Conservation (phyloP, 2,329 filamentous ascomycete genomes). For the Fusarium succisae region DNA sequence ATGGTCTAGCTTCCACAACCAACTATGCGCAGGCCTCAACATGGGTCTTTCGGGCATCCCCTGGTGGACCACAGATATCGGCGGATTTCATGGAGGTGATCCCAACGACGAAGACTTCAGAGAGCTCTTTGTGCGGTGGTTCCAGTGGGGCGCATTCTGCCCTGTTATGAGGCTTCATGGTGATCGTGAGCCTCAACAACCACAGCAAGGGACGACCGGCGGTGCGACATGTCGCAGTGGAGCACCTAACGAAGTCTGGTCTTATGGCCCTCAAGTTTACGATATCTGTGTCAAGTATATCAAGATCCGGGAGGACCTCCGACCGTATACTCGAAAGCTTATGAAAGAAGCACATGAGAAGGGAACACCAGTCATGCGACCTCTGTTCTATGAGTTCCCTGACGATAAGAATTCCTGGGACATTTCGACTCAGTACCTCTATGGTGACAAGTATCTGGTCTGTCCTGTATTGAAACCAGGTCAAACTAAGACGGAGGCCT, state of each 20-base stretch:
- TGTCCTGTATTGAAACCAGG: constrained; percentile 64
- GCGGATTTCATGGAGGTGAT: constrained; percentile 74
- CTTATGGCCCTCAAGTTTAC: constrained; percentile 69
- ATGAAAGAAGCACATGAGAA: constrained; percentile 69
- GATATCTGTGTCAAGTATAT: constrained; percentile 69
- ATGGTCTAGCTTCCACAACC: constrained; percentile 67
- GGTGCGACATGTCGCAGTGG: constrained; percentile 58
- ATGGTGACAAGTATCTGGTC: constrained; percentile 66
- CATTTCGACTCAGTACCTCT: constrained; percentile 71
- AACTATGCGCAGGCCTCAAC: constrained; percentile 71
- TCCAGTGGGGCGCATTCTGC: constrained; percentile 74
- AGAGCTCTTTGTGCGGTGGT: constrained; percentile 73
- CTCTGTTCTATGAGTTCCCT: constrained; percentile 72
- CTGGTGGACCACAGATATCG: constrained; percentile 78
- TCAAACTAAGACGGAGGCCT: constrained; percentile 55
- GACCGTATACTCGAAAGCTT: constrained; percentile 65
- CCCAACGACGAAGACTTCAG: constrained; percentile 64
- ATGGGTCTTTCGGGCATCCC: constrained; percentile 72
- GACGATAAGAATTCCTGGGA: constrained; percentile 63
- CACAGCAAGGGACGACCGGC: constrained; percentile 47
- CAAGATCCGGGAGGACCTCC: constrained; percentile 63
- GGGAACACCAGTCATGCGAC: constrained; percentile 69
- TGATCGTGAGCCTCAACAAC: constrained; percentile 66
- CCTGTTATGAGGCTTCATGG: constrained; percentile 75
- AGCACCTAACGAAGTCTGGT: constrained; percentile 72